Evolutionary conservation across 2,329 filamentous ascomycete genomes (phyloP), one percentile per base, ranked within the genome.

Genomic region (Aspergillus aculeatinus): DNA sequence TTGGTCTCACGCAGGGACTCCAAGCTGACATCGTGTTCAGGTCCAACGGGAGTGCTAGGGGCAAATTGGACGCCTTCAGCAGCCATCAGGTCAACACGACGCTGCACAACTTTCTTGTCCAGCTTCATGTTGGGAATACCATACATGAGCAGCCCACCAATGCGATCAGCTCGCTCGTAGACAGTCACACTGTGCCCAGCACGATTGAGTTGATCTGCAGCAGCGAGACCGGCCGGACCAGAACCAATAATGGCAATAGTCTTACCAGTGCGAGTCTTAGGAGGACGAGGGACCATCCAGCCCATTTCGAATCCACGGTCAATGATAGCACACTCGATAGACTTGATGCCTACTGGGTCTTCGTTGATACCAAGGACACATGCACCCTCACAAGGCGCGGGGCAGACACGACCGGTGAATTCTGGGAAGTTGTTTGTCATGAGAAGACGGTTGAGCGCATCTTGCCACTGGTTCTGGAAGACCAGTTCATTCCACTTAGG

Each of bases 121-220:
- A 98, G 89, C 83, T 98, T 98, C 94, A 98, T 98, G 83, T 98
- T 98, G 67, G 94, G 94, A 68, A 98, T 98, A 68, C 94, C 94
- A 74, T 98, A 97, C 94, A 97, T 97, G 71, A 98, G 86, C 58
- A 98, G 83, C 77, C 94, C 94, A 79, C 94, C 94, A 60, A 89
- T 82, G 66, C 94, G 91, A 74, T 98, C 94, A 61, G 92, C 87
- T 65, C 94, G 91, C 83, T 98, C 94, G 72, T 95, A 97, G 19
- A 98, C 87, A 12, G 92, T 96, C 57, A 97, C 92, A 4, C 75
- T 80, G 80, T 98, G 94, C 29, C 94, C 94, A 69, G 90, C 91
- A 70, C 89, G 90, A 85, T 98, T 98, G 67, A 98, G 87, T 79
- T 97, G 94, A 74, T 98, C 94, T 64, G 94, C 93, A 61, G 87